These are phyloP conservation scores for Botrytis aclada DNA, from an alignment of 2,329 filamentous ascomycete species.

Conservation along the genomic window DNA sequence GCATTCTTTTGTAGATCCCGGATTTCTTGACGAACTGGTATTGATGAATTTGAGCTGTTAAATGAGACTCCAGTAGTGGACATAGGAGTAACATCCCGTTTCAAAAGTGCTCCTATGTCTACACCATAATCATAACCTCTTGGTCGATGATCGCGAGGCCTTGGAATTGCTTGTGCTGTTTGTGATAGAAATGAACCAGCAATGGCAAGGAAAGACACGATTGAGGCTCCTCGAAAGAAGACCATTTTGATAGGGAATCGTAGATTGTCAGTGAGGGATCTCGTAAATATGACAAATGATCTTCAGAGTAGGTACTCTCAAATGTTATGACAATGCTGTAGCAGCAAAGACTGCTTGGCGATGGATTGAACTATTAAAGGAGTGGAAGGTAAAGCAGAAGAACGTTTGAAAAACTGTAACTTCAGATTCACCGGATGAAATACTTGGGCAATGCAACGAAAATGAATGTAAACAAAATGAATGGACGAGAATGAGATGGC, in stretches of 20 bases:
- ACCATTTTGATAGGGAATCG: background rate
- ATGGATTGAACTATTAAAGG: background rate
- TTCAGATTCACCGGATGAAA: background rate
- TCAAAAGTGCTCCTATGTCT: slow-evolving; percentile 20
- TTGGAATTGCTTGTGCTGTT: slow-evolving; percentile 3
- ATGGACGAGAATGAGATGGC: background rate
- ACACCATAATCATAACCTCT: slow-evolving; percentile 29
- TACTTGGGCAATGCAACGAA: background rate
- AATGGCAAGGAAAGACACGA: background rate
- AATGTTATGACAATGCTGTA: background rate
- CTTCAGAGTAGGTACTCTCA: too few relatives aligned
- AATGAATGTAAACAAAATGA: slow-evolving; percentile 7
- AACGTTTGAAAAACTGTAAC: background rate
- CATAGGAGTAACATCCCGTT: slow-evolving; percentile 22
- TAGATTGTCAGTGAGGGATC: background rate
- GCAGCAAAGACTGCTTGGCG: background rate
- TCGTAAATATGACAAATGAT: background rate
- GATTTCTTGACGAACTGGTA: slow-evolving; percentile 31
- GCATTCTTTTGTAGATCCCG: slow-evolving; percentile 30
- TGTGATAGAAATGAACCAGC: background rate
- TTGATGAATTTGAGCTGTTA: slow-evolving; percentile 25
- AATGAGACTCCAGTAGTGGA: slow-evolving; percentile 19
- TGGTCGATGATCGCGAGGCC: background rate
- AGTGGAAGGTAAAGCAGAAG: background rate
- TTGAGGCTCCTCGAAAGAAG: background rate